Base-by-base conservation (phyloP, 768 basidiomycete genomes). In the Melanogaster broomeanus region DNA sequence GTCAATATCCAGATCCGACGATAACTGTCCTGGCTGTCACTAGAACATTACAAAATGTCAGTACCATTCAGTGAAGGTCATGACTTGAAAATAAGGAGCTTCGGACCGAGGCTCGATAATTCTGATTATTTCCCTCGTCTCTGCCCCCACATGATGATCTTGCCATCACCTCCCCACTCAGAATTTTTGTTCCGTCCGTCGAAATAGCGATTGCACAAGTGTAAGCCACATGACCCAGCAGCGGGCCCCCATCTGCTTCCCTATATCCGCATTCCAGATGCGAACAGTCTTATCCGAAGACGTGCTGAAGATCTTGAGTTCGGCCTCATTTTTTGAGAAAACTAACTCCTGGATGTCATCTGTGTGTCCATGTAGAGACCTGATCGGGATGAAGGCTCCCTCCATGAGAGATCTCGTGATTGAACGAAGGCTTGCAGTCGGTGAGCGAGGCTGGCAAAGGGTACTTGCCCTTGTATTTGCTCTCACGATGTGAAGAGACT, bases 91-190 rank as follows among this genome's bases (percentile, higher is more conserved):
- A 28, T 28, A 28, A 28, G 8, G 28, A 28, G 28, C 8, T 4
- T 8, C 15, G 11, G 30, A 33, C 44, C 21, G 44, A 27, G 8
- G n/a, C 24, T 18, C 24, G 42, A 42, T 45, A 22, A 21, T 44
- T 22, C 69, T 71, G 77, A 76, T 37, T 33, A 39, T n/a, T 28
- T 16, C 15, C 28, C 28, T 28, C 28, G 28, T 9, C 28, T 28
- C 28, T 28, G 28, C 28, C 28, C 45, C 64, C 64, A 66, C 9
- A 65, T 13, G 19, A 48, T 21, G 19, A 58, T 27, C 3, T 28
- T 59, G 9, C 25, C 12, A 44, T 59, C 58, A 33, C 18, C 3
- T 18, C 48, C 48, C 13, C 53, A 10, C 46, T 51, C 6, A 28
- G 43, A 11, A 60, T 52, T 34, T 45, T 42, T n/a, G 9, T 51